Evolutionary conservation across 345 rosid species (phyloP).

Genomic region (Salix arbutifolia): DNA sequence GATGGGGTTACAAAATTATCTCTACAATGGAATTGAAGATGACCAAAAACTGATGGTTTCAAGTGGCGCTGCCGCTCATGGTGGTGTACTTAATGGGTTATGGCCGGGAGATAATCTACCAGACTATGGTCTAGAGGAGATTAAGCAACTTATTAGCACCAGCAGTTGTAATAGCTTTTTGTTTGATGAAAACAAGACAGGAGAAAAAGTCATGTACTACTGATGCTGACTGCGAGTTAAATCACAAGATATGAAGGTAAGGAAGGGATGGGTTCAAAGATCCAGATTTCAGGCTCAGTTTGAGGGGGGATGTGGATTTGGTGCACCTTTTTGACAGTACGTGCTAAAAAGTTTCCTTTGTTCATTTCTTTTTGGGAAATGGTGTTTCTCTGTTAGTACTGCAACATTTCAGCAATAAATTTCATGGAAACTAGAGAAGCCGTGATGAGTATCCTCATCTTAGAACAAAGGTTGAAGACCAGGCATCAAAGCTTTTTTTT

Average conservation of each 20-base stretch:
- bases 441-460: neutral
- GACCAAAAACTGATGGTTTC: constrained; percentile 23
- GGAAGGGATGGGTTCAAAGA: constrained; percentile 9
- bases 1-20: constrained; percentile 22
- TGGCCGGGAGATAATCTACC: constrained; percentile 31
- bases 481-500: too few species aligned
- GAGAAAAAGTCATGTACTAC: constrained; percentile 49
- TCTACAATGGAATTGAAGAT: constrained; percentile 21
- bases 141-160: constrained; percentile 61
- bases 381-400: constrained; percentile 3
- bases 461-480: neutral
- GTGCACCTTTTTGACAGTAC: constrained; percentile 7
- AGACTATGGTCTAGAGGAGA: constrained; percentile 72
- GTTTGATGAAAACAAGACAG: constrained; percentile 60
- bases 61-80: neutral
- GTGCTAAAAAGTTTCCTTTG: constrained; percentile 11
- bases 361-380: constrained; percentile 23
- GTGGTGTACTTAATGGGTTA: neutral
- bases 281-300: constrained; percentile 21
- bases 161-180: constrained; percentile 38
- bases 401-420: constrained; percentile 20
- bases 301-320: neutral
- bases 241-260: constrained; percentile 23
- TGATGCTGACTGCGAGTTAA: constrained; percentile 33
- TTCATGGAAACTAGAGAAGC: constrained; percentile 17